Base-by-base conservation (phyloP, 192 early-diverging fungal genomes). In the Globomyces pollinis-pini region DNA sequence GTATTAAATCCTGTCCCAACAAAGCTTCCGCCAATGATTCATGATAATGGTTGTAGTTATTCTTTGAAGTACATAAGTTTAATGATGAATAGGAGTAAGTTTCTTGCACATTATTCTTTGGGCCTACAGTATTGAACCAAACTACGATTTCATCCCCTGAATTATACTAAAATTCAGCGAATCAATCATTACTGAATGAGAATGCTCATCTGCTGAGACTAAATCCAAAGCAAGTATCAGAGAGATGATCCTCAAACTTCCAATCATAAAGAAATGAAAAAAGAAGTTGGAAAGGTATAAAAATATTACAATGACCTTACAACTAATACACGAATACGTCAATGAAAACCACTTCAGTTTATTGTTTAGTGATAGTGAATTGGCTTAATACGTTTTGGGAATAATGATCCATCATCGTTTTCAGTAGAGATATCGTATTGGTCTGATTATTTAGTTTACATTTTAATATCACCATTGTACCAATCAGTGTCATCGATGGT, bases 11-110 rank as follows among this genome's bases (percentile, higher is more conserved):
- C 75, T 89, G 79, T 45, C 88, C 88, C 35, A 86, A 63, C 13
- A 90, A 66, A 1, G 87, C 88, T 60, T 90, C 88, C 16, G 85
- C 88, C 20, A 90, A 65, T 9, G 85, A 81, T 63, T 90, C 88
- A 61, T 90, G 88, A 59, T 85, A 79, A 58, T 90, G 88, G 23
- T 84, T 65, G 11, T 87, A 61, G 23, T 71, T 61, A 13, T 72
- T 68, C 12, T 68, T 56, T 2, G 87, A 87, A 18, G 69, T 69
- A 49, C 88, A 90, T 55, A 78, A 90, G 33, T 85, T 79, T 33
- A 77, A 81, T 50, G 81, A 87, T 26, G 83, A 80, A n/a, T n/a
- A n/a, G n/a, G n/a, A n/a, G 54, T 90, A 90, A 38, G 80, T 85
- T 64, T 90, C 88, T 62, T 88, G 86, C 49, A 76, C 63, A 62